Evolutionary conservation across 202 grass and related monocot species (phyloP).

Genomic region (Zizania palustris): DNA sequence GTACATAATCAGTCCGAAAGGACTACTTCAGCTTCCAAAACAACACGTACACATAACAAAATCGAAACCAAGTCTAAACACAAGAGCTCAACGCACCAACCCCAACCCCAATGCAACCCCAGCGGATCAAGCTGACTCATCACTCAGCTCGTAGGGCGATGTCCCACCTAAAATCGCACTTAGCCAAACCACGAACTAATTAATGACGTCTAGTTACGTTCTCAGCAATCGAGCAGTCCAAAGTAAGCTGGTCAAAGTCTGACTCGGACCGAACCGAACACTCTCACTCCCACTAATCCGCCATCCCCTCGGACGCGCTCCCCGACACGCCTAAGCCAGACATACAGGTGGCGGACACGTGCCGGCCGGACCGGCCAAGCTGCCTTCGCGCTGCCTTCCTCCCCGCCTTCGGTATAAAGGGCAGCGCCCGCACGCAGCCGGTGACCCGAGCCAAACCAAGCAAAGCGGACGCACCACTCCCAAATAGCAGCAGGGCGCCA

Average conservation of each 20-base stretch:
- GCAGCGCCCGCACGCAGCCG: not conserved
- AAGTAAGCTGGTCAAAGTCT: constrained; percentile 24
- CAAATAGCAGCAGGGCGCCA: not conserved
- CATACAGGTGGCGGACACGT: constrained; percentile 27
- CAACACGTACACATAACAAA: not conserved
- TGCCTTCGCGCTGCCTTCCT: constrained; percentile 24
- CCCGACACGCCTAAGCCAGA: not conserved
- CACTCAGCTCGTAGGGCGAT: not conserved
- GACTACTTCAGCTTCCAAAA: not conserved
- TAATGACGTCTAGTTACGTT: not conserved
- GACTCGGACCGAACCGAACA: constrained; percentile 12
- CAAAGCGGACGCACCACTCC: not conserved
- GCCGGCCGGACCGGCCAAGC: not conserved
- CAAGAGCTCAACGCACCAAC: not conserved
- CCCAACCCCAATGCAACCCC: not conserved
- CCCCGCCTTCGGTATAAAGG: constrained; percentile 13
- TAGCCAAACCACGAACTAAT: not conserved
- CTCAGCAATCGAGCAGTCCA: not conserved
- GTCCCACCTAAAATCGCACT: not conserved
- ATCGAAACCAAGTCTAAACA: too few relatives aligned
- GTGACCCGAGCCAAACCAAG: not conserved
- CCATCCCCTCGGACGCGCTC: not conserved
- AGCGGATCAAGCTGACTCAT: not conserved
- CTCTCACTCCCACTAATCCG: constrained; percentile 19
- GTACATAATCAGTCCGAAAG: not conserved